Evolutionary conservation across 2,329 filamentous ascomycete species (phyloP).

Genomic region (Trichoderma guizhouense): DNA sequence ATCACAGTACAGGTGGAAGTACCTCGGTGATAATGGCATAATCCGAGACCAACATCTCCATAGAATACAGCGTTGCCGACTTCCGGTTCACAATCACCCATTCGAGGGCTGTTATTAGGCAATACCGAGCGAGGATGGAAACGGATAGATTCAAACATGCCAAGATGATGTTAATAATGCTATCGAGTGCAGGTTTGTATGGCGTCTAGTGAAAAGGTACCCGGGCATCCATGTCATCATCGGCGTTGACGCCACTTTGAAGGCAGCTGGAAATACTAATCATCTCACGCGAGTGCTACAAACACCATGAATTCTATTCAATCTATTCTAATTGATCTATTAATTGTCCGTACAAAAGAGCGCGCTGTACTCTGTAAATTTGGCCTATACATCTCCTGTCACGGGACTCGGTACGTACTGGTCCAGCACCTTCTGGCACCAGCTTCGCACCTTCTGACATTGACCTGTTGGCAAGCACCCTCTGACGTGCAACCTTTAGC

Average conservation of each 20-base stretch:
- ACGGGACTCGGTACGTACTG: neutral
- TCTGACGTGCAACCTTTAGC: neutral
- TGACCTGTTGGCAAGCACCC: neutral
- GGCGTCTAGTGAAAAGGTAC: neutral
- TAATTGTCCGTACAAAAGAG: no score
- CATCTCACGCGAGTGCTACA: neutral
- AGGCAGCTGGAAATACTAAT: neutral
- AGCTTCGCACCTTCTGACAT: neutral
- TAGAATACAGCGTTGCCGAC: neutral
- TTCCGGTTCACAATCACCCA: neutral
- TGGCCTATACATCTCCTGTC: neutral
- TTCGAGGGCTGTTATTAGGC: neutral
- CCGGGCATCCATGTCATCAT: neutral
- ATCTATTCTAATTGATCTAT: no score
- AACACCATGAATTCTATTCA: neutral
- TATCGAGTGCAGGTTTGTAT: neutral
- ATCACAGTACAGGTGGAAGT: neutral
- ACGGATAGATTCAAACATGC: neutral
- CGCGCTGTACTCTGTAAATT: neutral
- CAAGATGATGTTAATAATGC: neutral
- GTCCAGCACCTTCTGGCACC: no score
- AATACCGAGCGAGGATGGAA: neutral
- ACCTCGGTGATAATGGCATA: neutral
- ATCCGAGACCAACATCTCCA: neutral
- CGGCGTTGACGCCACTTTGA: neutral